phyloP scores from a whole-genome alignment of 257 asterid species.

The Solanum medicagineum region DNA sequence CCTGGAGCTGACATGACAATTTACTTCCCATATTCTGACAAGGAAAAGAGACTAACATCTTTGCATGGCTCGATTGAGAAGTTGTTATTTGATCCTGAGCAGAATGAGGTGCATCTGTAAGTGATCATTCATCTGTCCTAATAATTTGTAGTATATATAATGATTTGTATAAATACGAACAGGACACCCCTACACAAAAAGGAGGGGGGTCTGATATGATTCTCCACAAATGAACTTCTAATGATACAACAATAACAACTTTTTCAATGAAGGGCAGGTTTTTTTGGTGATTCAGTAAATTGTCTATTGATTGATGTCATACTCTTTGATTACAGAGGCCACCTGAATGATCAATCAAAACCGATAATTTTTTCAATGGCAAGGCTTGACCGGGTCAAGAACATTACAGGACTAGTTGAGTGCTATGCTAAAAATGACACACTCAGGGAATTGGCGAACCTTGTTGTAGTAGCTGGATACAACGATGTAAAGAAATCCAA shows the following conservation, averaged over 20 bases:
- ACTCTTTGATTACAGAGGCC: slow-evolving; percentile 45
- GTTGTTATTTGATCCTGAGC: slow-evolving; percentile 69
- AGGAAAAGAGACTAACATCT: slow-evolving; percentile 65
- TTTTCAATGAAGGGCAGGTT: not conserved
- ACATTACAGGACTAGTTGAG: slow-evolving; percentile 88
- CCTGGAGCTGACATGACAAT: slow-evolving; percentile 90
- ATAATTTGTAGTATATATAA: not conserved
- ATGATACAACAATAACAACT: not conserved
- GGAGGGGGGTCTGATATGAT: not conserved
- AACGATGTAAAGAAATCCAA: slow-evolving; percentile 59
- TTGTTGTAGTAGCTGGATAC: slow-evolving; percentile 88
- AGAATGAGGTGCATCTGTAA: slow-evolving; percentile 75
- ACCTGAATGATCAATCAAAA: slow-evolving; percentile 50
- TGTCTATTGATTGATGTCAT: not conserved
- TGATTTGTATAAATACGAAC: not conserved
- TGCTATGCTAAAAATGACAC: slow-evolving; percentile 59
- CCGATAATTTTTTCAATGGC: slow-evolving; percentile 98
- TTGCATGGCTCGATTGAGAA: slow-evolving; percentile 62
- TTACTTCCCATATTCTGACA: slow-evolving; percentile 64
- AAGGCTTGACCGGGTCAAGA: slow-evolving; percentile 88
- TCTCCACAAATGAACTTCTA: not conserved
- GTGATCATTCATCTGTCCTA: slow-evolving; percentile 1
- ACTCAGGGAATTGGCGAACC: slow-evolving; percentile 69
- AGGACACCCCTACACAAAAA: not conserved
- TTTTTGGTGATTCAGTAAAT: not conserved